Conservation (phyloP, 768 basidiomycete genomes). For the Pleurotus sapidus region DNA sequence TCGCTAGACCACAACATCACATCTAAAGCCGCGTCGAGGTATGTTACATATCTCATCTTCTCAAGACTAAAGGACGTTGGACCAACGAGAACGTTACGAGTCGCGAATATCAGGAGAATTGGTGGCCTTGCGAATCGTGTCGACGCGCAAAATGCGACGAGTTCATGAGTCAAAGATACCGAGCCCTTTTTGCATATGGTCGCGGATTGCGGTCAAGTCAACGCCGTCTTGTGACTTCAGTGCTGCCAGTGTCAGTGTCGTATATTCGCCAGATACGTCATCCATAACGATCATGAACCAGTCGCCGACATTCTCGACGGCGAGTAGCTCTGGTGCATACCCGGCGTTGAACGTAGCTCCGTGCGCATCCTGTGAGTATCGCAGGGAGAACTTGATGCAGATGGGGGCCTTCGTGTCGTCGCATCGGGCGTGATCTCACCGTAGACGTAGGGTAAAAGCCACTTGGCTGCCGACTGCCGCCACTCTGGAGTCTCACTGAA, state of each 20-base stretch:
- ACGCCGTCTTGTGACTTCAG: background rate
- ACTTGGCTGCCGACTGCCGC: no score
- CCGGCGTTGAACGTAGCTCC: background rate
- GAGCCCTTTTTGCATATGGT: background rate
- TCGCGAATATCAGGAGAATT: no score
- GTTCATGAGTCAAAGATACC: no score
- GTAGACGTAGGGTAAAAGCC: no score
- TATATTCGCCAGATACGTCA: background rate
- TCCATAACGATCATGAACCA: background rate
- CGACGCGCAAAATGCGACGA: no score
- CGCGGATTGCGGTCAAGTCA: background rate
- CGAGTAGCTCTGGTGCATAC: background rate
- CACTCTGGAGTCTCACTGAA: no score
- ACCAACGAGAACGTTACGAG: no score
- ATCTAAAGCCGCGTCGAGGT: no score
- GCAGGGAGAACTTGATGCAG: background rate
- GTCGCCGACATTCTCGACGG: background rate
- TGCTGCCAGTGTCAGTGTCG: background rate
- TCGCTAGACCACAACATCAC: no score
- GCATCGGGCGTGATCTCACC: background rate
- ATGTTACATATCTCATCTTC: no score
- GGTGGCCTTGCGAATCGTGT: no score
- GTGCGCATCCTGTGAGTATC: background rate
- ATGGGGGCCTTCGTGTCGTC: background rate
- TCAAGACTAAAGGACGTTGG: no score